Percentiles rank a stretch among this genome's conserved stretches.
Evolutionary conservation across 1,139 yeast species (phyloP).

Genomic region (Hyphopichia wangnamkhiaoensis): DNA sequence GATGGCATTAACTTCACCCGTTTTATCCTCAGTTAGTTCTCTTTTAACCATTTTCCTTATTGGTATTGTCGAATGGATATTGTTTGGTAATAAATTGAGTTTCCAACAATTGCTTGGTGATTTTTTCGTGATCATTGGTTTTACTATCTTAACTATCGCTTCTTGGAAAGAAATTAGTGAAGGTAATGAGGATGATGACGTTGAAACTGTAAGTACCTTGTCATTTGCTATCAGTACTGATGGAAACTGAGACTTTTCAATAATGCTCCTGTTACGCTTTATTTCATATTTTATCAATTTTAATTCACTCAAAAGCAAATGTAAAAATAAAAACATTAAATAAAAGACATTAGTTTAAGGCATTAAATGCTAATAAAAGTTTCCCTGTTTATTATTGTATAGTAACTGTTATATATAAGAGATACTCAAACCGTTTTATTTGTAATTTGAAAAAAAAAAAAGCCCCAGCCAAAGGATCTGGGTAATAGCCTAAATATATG

Average conservation of each 20-base stretch:
- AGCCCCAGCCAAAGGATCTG: too few relatives aligned
- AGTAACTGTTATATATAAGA: too few relatives aligned
- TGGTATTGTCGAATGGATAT: constrained; percentile 73
- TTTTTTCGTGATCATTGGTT: constrained; percentile 62
- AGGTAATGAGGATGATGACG: constrained; percentile 59
- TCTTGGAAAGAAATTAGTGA: constrained; percentile 75
- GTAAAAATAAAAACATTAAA: too few relatives aligned
- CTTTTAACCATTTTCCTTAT: constrained; percentile 77
- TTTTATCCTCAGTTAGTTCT: constrained; percentile 80
- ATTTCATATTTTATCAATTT: too few relatives aligned
- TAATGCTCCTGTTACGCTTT: too few relatives aligned
- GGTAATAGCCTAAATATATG: too few relatives aligned
- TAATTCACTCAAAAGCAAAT: too few relatives aligned
- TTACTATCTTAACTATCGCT: constrained; percentile 66
- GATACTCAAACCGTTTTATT: too few relatives aligned
- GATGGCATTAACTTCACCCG: constrained; percentile 86
- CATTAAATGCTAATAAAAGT: too few relatives aligned
- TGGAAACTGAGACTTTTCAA: constrained; percentile 4
- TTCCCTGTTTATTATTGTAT: too few relatives aligned
- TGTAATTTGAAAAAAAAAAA: too few relatives aligned
- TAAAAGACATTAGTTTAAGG: too few relatives aligned
- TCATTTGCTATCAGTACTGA: constrained; percentile 45
- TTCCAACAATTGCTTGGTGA: constrained; percentile 57
- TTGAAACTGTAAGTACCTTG: constrained; percentile 44
- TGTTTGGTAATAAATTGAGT: constrained; percentile 60